Evolutionary conservation across 1,139 yeast genomes (phyloP), one percentile per base, ranked within the genome.

Genomic region (Geotrichum histeridarum): DNA sequence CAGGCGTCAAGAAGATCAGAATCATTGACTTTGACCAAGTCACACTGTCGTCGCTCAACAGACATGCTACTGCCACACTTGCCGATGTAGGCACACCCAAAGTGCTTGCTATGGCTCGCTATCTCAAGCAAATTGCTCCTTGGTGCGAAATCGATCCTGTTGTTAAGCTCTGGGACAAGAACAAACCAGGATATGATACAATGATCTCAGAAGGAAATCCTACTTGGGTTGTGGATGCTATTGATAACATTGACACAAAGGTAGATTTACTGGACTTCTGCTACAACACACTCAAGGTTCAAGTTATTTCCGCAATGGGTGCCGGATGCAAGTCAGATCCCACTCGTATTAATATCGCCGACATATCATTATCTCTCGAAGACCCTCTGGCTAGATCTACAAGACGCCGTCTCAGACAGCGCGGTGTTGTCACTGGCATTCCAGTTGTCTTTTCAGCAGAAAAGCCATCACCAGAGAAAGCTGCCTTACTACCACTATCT

Each of bases 1-100:
- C 96, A 8, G 99, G 99, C 9, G 85, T 91, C 37, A 84, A 85
- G 14, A 79, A 80, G 56, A 71, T 93, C 53, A 79, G 91, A 63
- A 78, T 93, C 58, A 83, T 93, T 57, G 99, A 93, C 71, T 93
- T 93, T 68, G 99, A 93, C 70, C 99, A 93, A 71, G 97, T 93
- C 38, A 84, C 96, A 0, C 75, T 93, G 57, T 86, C 95, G 52
- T 89, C 97, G 4, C 77, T 93, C 60, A 93, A 93, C 69, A 79
- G 99, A 66, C 98, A 93, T 66, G 93, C 98, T 1, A 93, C 91
- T 58, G 99, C 99, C 4, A 84, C 82, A 17, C 71, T 90, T 58
- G 77, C 75, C 50, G 99, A 93, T 71, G 99, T 93, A 30, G 99
- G 99, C 1, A 83, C 82, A 1, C 77, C 97, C 2, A 93, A 93